These are phyloP conservation scores for Fomitopsis pulvina DNA, from an alignment of 768 basidiomycete species.

Conservation along the genomic window DNA sequence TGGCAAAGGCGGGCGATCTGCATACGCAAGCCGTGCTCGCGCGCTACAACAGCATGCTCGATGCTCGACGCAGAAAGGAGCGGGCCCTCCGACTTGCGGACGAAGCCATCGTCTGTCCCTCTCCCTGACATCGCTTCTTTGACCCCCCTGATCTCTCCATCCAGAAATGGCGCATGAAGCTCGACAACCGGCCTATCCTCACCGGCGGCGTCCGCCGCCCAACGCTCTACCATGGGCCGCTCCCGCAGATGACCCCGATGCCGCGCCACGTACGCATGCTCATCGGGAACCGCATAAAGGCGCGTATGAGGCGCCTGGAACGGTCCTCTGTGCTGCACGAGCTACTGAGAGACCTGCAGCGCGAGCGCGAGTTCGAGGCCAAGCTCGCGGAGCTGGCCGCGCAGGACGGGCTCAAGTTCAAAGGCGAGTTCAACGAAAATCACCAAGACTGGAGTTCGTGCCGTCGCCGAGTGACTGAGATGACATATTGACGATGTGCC, in stretches of 20 bases:
- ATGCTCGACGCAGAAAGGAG: conserved; percentile 40
- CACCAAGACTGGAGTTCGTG: conserved; percentile 36
- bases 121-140: background rate
- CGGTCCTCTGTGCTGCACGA: conserved; percentile 7
- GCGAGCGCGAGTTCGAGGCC: conserved; percentile 35
- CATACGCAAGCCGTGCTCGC: conserved; percentile 38
- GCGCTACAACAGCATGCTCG: conserved; percentile 57
- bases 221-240: conserved; percentile 54
- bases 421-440: conserved; percentile 18
- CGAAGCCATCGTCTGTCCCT: conserved; percentile 44
- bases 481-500: too few relatives aligned
- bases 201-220: conserved; percentile 70
- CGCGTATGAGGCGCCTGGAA: conserved; percentile 39
- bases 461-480: background rate
- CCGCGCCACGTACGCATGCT: conserved; percentile 67
- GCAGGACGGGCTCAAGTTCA: too few relatives aligned
- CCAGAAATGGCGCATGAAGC: conserved; percentile 49
- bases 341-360: conserved; percentile 23
- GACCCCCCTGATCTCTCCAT: background rate
- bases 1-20: conserved; percentile 47
- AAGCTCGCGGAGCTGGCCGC: too few relatives aligned
- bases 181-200: conserved; percentile 57
- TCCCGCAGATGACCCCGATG: conserved; percentile 78
- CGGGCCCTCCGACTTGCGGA: conserved; percentile 39
- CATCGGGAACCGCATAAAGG: conserved; percentile 44